A percentile compares a stretch with the other conserved stretches of the same genome.
Evolutionary conservation across 331 rosid species (phyloP).

Genomic region (Quercus lobata): DNA sequence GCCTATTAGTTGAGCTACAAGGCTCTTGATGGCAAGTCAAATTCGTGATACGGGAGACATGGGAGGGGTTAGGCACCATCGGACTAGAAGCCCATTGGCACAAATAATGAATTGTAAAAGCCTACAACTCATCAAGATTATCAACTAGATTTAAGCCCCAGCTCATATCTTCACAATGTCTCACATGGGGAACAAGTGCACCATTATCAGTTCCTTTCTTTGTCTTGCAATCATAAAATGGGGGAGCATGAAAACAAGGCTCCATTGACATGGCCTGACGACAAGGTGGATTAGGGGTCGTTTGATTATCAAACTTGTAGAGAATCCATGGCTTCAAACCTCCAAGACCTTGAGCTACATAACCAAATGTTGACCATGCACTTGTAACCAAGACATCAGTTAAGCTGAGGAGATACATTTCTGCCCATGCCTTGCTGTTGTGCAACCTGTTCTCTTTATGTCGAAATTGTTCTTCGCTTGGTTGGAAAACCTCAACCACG

Average conservation of each 20-base stretch:
- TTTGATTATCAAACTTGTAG: conserved; percentile 44
- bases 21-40: no score
- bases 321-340: conserved; percentile 70
- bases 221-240: conserved; percentile 53
- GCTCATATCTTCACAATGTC: conserved; percentile 54
- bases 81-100: not conserved
- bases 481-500: conserved; percentile 41
- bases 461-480: conserved; percentile 58
- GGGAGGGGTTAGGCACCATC: no score
- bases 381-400: conserved; percentile 52
- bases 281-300: conserved; percentile 50
- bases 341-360: conserved; percentile 73
- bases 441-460: conserved; percentile 43
- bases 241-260: conserved; percentile 83
- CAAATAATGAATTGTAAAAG: not conserved
- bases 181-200: conserved; percentile 41
- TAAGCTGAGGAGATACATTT: conserved; percentile 57
- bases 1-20: no score
- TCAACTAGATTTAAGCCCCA: conserved; percentile 44
- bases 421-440: conserved; percentile 60
- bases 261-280: conserved; percentile 46
- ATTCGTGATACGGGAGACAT: no score
- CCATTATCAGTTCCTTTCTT: conserved; percentile 51
- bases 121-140: conserved; percentile 16
- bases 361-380: conserved; percentile 71